Evolutionary conservation across 768 basidiomycete genomes (phyloP), one percentile per base, ranked within the genome.

Genomic region (Pseudohyphozyma bogoriensis): DNA sequence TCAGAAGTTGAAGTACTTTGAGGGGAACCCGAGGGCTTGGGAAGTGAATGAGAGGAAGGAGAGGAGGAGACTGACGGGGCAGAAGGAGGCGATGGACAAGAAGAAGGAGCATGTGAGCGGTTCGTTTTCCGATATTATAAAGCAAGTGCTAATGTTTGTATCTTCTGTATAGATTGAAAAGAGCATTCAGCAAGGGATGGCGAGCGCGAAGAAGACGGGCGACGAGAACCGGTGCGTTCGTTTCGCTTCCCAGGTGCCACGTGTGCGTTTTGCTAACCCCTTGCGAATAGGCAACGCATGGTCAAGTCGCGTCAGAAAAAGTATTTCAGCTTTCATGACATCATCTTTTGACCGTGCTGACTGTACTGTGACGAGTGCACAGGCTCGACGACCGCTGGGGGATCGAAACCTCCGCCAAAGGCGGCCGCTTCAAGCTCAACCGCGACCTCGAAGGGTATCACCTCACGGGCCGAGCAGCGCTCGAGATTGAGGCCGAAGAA

Each of bases 241-340:
- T 33, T 49, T n/a, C 36, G 13, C n/a, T 45, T 2, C 45, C 12
- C 29, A 22, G 22, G 18, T 18, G 42, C 33, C n/a, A n/a, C n/a
- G n/a, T n/a, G n/a, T n/a, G n/a, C n/a, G n/a, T 8, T 15, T 29
- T 22, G 40, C 28, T 33, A 44, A 50, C 9, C 3, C 42, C 12
- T 33, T 2, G 1, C 18, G 44, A 24, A 2, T 29, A 69, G 64
- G 28, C 69, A 73, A 26, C 68, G 74, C 5, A 77, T 78, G 75
- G 84, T 80, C 4, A 79, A 80, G 12, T 79, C 79, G 24, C 73
- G 84, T 12, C 80, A 81, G 69, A 83, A 83, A 73, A 83, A 83
- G 32, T 46, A 11, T 26, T 8, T 46, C 16, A n/a, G 4, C 1
- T 5, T 8, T 28, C 26, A 22, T 24, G 26, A 5, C 45, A 24